Evolutionary conservation across 129 eudicot species (phyloP).

Genomic region (Pseudognaphalium luteoalbum): DNA sequence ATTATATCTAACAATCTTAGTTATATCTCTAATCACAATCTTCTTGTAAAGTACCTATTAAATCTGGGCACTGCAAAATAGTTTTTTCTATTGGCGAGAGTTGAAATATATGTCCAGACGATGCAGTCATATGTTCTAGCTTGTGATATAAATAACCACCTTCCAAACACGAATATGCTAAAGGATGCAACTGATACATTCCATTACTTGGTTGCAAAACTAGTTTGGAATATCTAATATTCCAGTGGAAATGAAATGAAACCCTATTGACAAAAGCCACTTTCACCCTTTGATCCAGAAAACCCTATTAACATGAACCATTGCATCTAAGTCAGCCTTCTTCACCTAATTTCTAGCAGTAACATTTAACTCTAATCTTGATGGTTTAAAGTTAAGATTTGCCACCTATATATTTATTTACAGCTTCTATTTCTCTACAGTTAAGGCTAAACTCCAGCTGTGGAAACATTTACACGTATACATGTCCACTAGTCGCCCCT

Average conservation of each 20-base stretch:
- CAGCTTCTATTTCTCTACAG: not conserved
- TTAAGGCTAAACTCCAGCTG: not conserved
- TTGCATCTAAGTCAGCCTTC: not conserved
- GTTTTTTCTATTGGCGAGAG: no score
- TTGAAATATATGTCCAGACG: no score
- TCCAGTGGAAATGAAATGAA: not conserved
- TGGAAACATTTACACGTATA: slow-evolving; percentile 1
- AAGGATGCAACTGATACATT: no score
- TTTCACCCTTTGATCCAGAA: not conserved
- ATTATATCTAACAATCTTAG: no score
- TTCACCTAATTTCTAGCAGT: not conserved
- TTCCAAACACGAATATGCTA: no score
- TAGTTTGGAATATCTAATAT: no score
- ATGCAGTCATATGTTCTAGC: no score
- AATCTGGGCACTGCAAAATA: no score
- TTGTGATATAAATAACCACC: no score
- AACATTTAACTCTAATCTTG: not conserved
- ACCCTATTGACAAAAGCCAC: not conserved
- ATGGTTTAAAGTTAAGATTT: slow-evolving; percentile 8
- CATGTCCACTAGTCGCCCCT: slow-evolving; percentile 20
- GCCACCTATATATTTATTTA: slow-evolving; percentile 1
- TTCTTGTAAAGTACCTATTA: no score
- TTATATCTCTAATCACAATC: no score
- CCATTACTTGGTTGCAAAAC: not conserved
- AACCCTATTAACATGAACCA: not conserved